Percentiles rank a stretch among this genome's conserved stretches.
Evolutionary conservation across 2,329 filamentous ascomycete genomes (phyloP).

Genomic region (Drechslerella stenobrocha): DNA sequence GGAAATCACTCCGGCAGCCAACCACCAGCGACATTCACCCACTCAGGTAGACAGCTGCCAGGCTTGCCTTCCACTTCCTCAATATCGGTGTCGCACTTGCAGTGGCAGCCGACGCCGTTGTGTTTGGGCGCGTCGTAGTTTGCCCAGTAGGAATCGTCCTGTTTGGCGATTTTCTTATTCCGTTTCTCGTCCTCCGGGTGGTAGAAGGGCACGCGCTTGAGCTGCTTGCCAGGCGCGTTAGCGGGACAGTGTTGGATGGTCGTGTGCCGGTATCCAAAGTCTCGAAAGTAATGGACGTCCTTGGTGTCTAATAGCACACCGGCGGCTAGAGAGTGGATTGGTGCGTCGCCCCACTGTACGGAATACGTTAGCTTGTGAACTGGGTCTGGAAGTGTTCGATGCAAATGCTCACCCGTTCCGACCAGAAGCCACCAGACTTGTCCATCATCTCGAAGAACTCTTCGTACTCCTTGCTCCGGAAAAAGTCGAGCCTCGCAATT

Average conservation of each 20-base stretch:
- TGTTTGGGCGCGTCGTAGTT: constrained; percentile 83
- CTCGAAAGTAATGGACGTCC: constrained; percentile 98
- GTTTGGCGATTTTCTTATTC: constrained; percentile 79
- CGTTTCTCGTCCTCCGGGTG: constrained; percentile 70
- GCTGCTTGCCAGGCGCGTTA: constrained; percentile 86
- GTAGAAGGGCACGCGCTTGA: constrained; percentile 76
- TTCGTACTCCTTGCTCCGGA: constrained; percentile 94
- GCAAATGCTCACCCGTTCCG: constrained; percentile 83
- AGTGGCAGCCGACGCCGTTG: constrained; percentile 95
- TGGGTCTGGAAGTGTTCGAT: too few relatives aligned
- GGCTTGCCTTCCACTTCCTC: constrained; percentile 97
- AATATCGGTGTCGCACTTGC: constrained; percentile 95
- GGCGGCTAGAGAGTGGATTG: constrained; percentile 94
- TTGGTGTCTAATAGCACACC: constrained; percentile 77
- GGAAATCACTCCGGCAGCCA: constrained; percentile 63
- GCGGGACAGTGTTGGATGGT: constrained; percentile 98
- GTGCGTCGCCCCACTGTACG: constrained; percentile 95
- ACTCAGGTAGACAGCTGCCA: constrained; percentile 90
- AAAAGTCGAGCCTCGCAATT: constrained; percentile 91
- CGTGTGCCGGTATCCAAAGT: constrained; percentile 96
- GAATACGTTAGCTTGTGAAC: constrained; percentile 49
- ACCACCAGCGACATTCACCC: constrained; percentile 95
- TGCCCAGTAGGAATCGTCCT: constrained; percentile 97
- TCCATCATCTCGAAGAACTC: constrained; percentile 99
- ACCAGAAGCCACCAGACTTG: constrained; percentile 96